Evolutionary conservation across 805 yeast genomes (phyloP).

Genomic region (Yarrowia osloensis): DNA sequence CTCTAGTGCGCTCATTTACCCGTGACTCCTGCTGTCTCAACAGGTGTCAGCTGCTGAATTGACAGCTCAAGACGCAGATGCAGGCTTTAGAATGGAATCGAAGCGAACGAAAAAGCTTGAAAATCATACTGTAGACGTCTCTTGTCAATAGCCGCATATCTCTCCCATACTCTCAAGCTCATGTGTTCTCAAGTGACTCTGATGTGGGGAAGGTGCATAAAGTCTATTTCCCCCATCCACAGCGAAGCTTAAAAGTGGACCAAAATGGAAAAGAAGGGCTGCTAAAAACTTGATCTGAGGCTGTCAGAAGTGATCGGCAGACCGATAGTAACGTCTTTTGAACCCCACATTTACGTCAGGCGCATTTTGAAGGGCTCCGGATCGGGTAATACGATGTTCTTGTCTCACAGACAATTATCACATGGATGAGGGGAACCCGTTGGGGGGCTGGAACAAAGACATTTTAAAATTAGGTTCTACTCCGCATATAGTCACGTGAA

Average conservation of each 20-base stretch:
- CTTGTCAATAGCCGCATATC: background rate
- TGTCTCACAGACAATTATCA: background rate
- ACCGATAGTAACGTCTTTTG: background rate
- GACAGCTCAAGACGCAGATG: no score
- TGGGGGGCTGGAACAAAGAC: conserved; percentile 16
- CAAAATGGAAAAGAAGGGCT: background rate
- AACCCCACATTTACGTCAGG: background rate
- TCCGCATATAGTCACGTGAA: conserved; percentile 17
- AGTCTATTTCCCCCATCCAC: background rate
- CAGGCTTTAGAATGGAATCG: no score
- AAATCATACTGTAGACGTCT: no score
- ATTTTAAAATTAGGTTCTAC: background rate
- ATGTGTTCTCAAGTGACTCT: background rate
- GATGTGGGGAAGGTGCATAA: conserved; percentile 19
- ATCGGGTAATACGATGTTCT: background rate
- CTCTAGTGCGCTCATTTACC: no score
- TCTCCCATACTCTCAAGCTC: background rate
- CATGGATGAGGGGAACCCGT: conserved; percentile 25
- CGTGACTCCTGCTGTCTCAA: no score
- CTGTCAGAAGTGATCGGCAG: background rate
- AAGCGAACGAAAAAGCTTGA: no score
- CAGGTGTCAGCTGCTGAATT: background rate
- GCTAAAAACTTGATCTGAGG: background rate
- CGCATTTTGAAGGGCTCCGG: background rate
- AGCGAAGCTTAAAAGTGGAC: background rate